Percentiles rank a stretch among this genome's conserved stretches.
These are phyloP conservation scores for Salvia hispanica DNA, from an alignment of 257 asterid genomes.

Conservation along the genomic window DNA sequence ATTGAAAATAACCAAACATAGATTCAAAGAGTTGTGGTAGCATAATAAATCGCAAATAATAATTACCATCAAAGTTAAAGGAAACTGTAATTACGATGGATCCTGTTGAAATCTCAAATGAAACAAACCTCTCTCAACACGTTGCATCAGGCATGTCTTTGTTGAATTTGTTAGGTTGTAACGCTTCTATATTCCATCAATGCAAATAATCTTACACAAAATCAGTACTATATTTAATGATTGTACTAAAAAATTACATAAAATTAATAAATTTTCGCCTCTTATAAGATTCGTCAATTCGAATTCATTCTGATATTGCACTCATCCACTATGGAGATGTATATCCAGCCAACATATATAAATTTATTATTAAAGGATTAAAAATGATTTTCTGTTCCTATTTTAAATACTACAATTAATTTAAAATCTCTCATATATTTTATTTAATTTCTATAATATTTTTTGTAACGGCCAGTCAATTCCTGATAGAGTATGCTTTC, in stretches of 20 bases:
- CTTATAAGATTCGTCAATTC: no score
- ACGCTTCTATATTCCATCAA: conserved; percentile 22
- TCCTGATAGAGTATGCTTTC: conserved; percentile 17
- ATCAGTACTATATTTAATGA: background rate
- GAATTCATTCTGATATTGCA: no score
- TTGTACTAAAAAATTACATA: no score
- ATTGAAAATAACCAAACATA: background rate
- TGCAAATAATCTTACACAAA: background rate
- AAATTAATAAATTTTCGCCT: no score
- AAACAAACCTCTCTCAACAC: conserved; percentile 32
- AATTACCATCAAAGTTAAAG: background rate
- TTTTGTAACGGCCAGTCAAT: conserved; percentile 18
- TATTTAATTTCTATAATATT: background rate
- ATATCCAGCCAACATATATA: no score
- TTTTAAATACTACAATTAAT: no score
- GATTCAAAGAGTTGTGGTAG: background rate
- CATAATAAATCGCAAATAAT: background rate
- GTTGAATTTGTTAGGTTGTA: background rate
- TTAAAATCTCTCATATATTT: no score
- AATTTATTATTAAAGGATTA: no score
- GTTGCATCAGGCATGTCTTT: conserved; percentile 34
- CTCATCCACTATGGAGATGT: no score
- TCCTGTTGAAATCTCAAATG: background rate
- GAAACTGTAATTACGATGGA: conserved; percentile 9
- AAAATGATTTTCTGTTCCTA: no score